phyloP scores from a whole-genome alignment of 83 land plant species.

The Diphasiastrum complanatum region DNA sequence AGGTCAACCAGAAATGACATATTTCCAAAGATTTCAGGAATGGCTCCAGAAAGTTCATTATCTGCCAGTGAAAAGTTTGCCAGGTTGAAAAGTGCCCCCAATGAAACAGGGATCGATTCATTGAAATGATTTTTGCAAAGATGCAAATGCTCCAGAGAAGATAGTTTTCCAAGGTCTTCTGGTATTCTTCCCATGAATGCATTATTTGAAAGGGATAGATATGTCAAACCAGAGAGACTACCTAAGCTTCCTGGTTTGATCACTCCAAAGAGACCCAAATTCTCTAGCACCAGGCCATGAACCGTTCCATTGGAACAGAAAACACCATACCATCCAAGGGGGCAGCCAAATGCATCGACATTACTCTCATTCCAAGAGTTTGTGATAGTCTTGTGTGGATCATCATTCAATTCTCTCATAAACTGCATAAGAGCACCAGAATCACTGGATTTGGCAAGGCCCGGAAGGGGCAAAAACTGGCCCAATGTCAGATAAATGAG shows the following conservation, averaged over 20 bases:
- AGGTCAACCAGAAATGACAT: constrained; percentile 12
- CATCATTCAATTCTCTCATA: constrained; percentile 3
- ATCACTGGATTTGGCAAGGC: neutral
- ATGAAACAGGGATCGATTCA: constrained; percentile 7
- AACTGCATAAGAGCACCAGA: neutral
- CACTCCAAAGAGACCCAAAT: neutral
- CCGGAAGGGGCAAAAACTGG: neutral
- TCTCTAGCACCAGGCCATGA: neutral
- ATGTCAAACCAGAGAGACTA: neutral
- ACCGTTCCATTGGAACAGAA: neutral
- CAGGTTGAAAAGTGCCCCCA: constrained; percentile 8
- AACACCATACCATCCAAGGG: constrained; percentile 7
- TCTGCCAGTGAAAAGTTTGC: constrained; percentile 20
- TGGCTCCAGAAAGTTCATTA: constrained; percentile 25
- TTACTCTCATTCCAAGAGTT: neutral
- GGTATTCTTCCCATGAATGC: constrained; percentile 19
- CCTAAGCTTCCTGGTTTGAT: neutral
- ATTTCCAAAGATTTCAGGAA: constrained; percentile 7
- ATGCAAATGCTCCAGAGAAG: constrained; percentile 19
- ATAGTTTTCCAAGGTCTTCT: constrained; percentile 21
- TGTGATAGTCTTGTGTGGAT: neutral
- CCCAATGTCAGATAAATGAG: neutral
- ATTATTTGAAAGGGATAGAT: constrained; percentile 22
- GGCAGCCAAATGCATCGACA: constrained; percentile 5
- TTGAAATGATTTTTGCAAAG: constrained; percentile 3